Conservation (phyloP, 768 basidiomycete species). For the Kwoniella bestiolae region DNA sequence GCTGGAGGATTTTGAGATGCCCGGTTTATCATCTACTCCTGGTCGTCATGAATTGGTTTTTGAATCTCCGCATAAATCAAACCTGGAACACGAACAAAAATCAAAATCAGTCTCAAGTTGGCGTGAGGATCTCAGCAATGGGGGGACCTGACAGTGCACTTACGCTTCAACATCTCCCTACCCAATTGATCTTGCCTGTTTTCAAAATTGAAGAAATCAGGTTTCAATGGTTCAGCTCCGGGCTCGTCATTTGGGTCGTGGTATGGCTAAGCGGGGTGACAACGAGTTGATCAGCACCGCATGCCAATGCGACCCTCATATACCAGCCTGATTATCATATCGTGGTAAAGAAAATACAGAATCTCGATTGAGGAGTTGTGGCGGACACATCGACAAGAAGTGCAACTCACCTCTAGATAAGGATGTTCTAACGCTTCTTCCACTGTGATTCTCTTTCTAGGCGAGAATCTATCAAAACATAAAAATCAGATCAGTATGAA, state of each 20-base stretch:
- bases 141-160: conserved; percentile 6
- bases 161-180: conserved; percentile 57
- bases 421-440: conserved; percentile 86
- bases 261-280: conserved; percentile 66
- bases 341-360: too few species aligned
- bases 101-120: neutral
- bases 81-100: conserved; percentile 11
- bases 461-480: conserved; percentile 58
- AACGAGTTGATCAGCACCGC: neutral
- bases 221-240: conserved; percentile 62
- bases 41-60: conserved; percentile 28
- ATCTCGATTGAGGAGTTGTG: too few species aligned
- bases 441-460: conserved; percentile 84
- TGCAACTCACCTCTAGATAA: conserved; percentile 68
- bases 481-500: conserved; percentile 63
- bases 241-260: conserved; percentile 91
- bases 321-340: too few species aligned
- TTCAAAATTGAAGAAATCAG: conserved; percentile 60
- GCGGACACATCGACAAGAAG: too few species aligned
- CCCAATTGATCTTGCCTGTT: conserved; percentile 52
- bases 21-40: conserved; percentile 4
- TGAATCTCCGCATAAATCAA: conserved; percentile 45
- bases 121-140: neutral
- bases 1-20: too few species aligned
- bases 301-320: too few species aligned